Evolutionary conservation across 805 yeast species (phyloP).

Genomic region (Grigorovia transvaalensis): DNA sequence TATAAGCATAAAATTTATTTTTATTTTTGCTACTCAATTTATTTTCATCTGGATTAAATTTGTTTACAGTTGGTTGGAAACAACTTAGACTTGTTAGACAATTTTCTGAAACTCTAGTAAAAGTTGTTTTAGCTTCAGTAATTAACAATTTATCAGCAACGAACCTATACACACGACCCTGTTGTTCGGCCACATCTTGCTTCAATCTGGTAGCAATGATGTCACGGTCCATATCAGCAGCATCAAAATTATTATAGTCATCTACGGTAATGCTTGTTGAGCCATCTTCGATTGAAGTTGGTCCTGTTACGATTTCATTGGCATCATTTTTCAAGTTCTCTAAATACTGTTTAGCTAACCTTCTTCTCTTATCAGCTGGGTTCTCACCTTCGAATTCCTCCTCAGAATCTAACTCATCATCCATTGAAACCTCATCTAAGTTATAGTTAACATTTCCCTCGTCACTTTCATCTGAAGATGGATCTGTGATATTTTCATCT

Average conservation of each 20-base stretch:
- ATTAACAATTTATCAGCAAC: conserved; percentile 41
- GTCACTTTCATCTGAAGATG: conserved; percentile 40
- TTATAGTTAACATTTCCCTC: conserved; percentile 31
- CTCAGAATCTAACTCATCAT: conserved; percentile 45
- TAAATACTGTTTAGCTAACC: conserved; percentile 87
- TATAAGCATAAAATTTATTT: conserved; percentile 52
- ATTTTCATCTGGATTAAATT: conserved; percentile 15
- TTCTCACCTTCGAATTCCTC: conserved; percentile 67
- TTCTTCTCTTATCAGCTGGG: conserved; percentile 87
- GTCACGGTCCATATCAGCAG: conserved; percentile 83
- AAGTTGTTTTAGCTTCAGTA: conserved; percentile 31
- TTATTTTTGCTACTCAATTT: conserved; percentile 37
- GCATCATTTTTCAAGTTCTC: conserved; percentile 62
- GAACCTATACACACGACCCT: conserved; percentile 71
- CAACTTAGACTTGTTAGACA: conserved; percentile 38
- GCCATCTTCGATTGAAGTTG: conserved; percentile 4
- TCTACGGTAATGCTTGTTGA: conserved; percentile 13
- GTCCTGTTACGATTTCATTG: conserved; percentile 28
- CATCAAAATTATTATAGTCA: conserved; percentile 58
- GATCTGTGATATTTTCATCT: conserved; percentile 50
- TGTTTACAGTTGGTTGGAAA: conserved; percentile 30
- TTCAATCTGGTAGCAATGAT: conserved; percentile 70
- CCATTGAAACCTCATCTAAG: conserved; percentile 20
- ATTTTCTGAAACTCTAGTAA: conserved; percentile 52
- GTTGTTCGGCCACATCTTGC: conserved; percentile 81